Evolutionary conservation across 495 filamentous ascomycete species (phyloP), one percentile per base, ranked within the genome.

Genomic region (Gamarada debralockiae): DNA sequence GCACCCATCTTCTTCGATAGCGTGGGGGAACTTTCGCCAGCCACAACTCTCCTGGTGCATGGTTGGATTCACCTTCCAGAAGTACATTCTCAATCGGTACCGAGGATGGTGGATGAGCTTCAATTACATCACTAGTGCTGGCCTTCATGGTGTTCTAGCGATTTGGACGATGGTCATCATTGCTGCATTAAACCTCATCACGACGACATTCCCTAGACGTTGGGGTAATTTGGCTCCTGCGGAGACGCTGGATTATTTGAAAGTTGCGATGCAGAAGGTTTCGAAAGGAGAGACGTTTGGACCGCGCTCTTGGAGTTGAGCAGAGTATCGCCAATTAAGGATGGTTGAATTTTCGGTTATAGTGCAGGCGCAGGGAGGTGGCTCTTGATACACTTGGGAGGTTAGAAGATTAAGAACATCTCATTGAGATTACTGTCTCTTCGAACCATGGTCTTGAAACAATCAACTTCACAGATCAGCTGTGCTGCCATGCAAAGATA

Each of bases 1-100:
- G 80, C 83, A 53, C 85, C 85, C 0, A 68, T 89, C 0, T 82
- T 87, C 39, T 86, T 89, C 57, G 84, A 83, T 27, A 83, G 83
- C 21, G 77, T 82, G 53, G 77, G 76, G 7, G 53, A 66, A 2
- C 84, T 89, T 23, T 84, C 85, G 0, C 84, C 84, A 0, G 84
- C 84, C 2, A 85, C 79, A 2, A 82, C 83, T 8, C 73, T 79
- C 76, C 0, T 89, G 85, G 84, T 55, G 44, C 7, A 17, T 61
- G 10, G 48, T 61, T n/a, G 84, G 84, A 24, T 77, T 73, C 37
- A 63, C 84, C 7, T 89, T 89, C 72, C 82, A 89, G 59, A 74
- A 79, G 45, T 50, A 75, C 14, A 67, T 89, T 47, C 72, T 75
- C 49, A 77, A 75, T 29, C 69, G 74, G 2, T 70, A 78, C 53